These are phyloP conservation scores for Fusarium hostae DNA, from an alignment of 2,329 filamentous ascomycete species.

Conservation along the genomic window DNA sequence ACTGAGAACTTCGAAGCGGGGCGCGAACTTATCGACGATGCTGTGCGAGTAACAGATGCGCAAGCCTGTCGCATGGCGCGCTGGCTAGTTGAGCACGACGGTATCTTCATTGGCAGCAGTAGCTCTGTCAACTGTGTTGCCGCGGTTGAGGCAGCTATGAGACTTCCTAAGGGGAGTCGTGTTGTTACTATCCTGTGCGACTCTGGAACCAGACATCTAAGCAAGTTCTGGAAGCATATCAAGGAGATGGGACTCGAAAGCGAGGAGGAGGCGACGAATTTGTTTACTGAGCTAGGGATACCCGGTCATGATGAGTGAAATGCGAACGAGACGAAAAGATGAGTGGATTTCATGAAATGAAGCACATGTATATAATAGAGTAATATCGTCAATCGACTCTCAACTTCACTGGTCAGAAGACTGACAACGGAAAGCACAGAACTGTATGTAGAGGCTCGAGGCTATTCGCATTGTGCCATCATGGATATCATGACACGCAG, in stretches of 20 bases:
- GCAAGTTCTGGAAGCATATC: conserved; percentile 84
- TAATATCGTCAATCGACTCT: not conserved
- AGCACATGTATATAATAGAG: not conserved
- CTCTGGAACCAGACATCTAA: conserved; percentile 82
- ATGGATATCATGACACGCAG: too few relatives aligned
- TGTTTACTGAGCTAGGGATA: conserved; percentile 64
- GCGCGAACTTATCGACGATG: conserved; percentile 87
- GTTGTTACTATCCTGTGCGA: conserved; percentile 90
- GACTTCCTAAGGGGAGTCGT: conserved; percentile 68
- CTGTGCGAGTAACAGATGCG: conserved; percentile 85
- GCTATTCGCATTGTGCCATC: too few relatives aligned
- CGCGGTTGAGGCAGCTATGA: conserved; percentile 74
- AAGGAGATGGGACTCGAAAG: conserved; percentile 72
- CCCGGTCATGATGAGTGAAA: conserved; percentile 25
- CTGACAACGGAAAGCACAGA: not conserved
- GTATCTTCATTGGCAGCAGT: conserved; percentile 93
- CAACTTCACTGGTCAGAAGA: not conserved
- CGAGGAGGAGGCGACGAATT: conserved; percentile 54
- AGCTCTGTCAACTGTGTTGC: conserved; percentile 97
- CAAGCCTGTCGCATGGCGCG: conserved; percentile 95
- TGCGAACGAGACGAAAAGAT: conserved; percentile 1
- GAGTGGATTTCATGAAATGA: not conserved
- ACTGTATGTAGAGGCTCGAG: not conserved
- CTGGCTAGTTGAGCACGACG: conserved; percentile 95
- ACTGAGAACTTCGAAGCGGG: conserved; percentile 93